These are phyloP conservation scores for Hura crepitans DNA, from an alignment of 441 rosid species.

Conservation along the genomic window DNA sequence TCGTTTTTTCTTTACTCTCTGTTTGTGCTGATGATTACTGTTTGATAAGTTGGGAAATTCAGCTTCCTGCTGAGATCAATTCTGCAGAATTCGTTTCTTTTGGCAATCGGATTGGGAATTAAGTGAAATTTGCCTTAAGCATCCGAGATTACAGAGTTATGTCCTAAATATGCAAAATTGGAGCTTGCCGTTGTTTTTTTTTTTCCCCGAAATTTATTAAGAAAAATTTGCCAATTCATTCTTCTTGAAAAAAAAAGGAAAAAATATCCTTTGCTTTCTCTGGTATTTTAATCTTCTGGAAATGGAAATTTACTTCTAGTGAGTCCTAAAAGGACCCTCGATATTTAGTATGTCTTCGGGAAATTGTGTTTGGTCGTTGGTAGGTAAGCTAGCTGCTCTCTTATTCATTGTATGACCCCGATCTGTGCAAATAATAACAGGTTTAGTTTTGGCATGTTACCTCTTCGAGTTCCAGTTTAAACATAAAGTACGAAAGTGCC, in stretches of 20 bases:
- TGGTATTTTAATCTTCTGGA: conserved; percentile 16
- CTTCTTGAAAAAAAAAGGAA: no score
- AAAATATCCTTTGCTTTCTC: conserved; percentile 3
- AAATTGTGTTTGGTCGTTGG: conserved; percentile 35
- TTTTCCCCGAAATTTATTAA: no score
- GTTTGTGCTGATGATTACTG: background rate
- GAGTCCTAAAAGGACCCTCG: background rate
- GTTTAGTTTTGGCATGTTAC: conserved; percentile 13
- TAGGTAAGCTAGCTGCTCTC: conserved; percentile 35
- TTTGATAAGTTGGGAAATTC: conserved; percentile 12
- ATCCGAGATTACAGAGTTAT: conserved; percentile 1
- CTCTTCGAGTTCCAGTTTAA: conserved; percentile 11
- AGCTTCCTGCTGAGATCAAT: conserved; percentile 13
- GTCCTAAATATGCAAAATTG: background rate
- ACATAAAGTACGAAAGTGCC: conserved; percentile 13
- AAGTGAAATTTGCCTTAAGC: conserved; percentile 18
- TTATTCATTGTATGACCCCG: conserved; percentile 24
- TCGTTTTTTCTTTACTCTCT: background rate
- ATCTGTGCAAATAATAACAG: conserved; percentile 17
- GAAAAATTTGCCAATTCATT: no score
- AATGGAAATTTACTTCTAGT: conserved; percentile 24
- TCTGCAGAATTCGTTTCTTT: background rate
- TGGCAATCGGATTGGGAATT: conserved; percentile 30
- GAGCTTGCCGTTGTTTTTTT: background rate
- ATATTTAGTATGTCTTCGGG: conserved; percentile 13